These are phyloP conservation scores for Auricularia cornea DNA, from an alignment of 768 basidiomycete genomes.

Conservation along the genomic window DNA sequence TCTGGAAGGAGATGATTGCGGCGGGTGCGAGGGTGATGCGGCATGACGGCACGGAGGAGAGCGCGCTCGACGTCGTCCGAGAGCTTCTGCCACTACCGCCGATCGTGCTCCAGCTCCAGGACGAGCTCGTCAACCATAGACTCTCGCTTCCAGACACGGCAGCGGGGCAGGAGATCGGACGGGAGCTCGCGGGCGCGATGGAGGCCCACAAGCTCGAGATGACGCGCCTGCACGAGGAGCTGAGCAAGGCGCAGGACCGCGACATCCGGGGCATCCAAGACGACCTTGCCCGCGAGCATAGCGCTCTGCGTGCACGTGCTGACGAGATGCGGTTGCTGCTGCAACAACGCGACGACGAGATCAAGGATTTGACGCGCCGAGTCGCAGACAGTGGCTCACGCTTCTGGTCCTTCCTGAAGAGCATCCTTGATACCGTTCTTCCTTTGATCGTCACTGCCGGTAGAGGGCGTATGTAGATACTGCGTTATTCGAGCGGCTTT, in stretches of 20 bases:
- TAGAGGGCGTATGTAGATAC: too few species aligned
- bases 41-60: conserved; percentile 11
- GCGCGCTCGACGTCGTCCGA: conserved; percentile 4
- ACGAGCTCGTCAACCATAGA: conserved; percentile 44
- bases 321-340: too few species aligned
- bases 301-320: too few species aligned
- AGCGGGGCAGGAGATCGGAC: conserved; percentile 45
- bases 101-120: conserved; percentile 34
- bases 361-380: too few species aligned
- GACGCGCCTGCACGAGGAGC: conserved; percentile 28
- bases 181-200: conserved; percentile 40
- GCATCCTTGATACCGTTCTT: too few species aligned
- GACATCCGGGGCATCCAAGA: background rate
- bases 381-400: too few species aligned
- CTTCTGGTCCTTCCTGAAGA: too few species aligned
- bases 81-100: conserved; percentile 7
- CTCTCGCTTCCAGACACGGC: conserved; percentile 42
- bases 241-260: conserved; percentile 10
- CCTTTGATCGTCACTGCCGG: too few species aligned
- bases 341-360: too few species aligned
- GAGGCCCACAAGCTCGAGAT: conserved; percentile 42
- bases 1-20: conserved; percentile 16
- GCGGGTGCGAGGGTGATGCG: conserved; percentile 13
- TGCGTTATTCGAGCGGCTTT: too few species aligned
- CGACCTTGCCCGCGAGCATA: background rate